Evolutionary conservation across 2,329 filamentous ascomycete species (phyloP), one percentile per base, ranked within the genome.

Genomic region (Cryphonectria japonica): DNA sequence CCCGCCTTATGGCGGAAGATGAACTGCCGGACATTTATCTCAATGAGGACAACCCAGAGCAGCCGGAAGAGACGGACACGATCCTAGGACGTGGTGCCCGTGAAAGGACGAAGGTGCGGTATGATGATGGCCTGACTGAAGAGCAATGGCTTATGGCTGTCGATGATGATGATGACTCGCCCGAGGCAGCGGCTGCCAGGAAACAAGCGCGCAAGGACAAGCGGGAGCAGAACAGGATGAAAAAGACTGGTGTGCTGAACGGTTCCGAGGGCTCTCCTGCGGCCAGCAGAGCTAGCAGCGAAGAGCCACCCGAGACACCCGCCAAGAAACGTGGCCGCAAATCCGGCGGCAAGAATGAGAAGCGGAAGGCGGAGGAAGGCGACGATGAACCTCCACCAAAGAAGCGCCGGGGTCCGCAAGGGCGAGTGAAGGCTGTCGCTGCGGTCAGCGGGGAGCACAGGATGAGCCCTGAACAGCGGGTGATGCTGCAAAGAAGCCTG

Each of bases 81-180:
- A 84, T 90, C 37, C 84, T 90, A 43, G 96, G 96, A 72, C 95
- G 96, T 80, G 96, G 96, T 77, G 95, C 95, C 74, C 93, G 96
- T 84, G 96, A 99, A 83, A 91, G 97, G 73, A 98, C 94, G 75
- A 91, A 94, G 78, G 95, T 98, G 77, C 93, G 92, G 80, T 99
- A 99, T 76, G 96, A 99, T 77, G 96, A 99, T 78, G 96, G 97
- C 67, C 89, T 99, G 41, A 98, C 96, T 0, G 97, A 99, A 83
- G 96, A 99, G 83, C 97, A 99, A 81, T 99, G 96, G 96, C 88
- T 98, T 67, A 95, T 97, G 85, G 96, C 96, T 68, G 95, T 99
- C 43, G 96, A 99, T 79, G 95, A 97, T 72, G 95, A 98, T 66
- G 96, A 99, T 1, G 96, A 99, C 79, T 91, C 90, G 0, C 94